phyloP scores from a whole-genome alignment of 306 rosid species.

The Acmispon strigosus region DNA sequence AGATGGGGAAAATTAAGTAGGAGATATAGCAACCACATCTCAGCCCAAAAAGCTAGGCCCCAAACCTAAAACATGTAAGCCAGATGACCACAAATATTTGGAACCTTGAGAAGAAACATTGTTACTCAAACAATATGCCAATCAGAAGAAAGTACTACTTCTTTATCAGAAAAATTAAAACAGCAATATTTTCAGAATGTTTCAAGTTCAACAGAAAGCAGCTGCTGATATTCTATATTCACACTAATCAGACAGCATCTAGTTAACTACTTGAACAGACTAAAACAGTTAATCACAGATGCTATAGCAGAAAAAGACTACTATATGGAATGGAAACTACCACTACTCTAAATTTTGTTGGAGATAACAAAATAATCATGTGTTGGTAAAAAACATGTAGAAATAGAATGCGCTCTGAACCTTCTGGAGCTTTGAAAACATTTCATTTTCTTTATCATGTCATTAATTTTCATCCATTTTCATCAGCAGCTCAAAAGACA shows the following conservation, averaged over 20 bases:
- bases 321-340: background rate
- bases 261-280: background rate
- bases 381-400: background rate
- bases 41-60: background rate
- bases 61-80: constrained; percentile 3
- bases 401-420: background rate
- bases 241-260: background rate
- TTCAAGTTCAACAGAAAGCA: background rate
- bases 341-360: background rate
- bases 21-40: background rate
- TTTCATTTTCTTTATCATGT: background rate
- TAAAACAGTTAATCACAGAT: background rate
- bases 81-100: background rate
- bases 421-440: background rate
- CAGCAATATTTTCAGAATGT: background rate
- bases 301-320: background rate
- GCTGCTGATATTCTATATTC: background rate
- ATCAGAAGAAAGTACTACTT: background rate
- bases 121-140: background rate
- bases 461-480: background rate
- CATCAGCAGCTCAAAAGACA: background rate
- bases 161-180: background rate
- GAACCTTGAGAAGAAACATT: background rate
- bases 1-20: background rate
- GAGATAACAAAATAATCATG: background rate